Conservation (phyloP, 345 rosid genomes). For the Boechera stricta region DNA sequence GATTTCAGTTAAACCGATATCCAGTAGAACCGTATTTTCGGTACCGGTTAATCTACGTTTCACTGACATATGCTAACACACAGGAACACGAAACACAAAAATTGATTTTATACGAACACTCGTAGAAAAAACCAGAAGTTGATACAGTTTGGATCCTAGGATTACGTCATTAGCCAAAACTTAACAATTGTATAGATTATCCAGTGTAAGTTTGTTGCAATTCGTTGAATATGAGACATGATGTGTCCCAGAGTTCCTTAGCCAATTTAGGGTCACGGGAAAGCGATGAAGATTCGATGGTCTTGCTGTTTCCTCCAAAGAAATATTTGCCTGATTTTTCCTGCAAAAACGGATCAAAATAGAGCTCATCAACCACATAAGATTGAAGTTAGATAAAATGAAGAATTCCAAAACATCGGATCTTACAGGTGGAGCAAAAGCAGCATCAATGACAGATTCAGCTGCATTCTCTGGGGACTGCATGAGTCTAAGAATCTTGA, state of each 20-base stretch:
- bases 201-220: conserved; percentile 37
- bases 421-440: no score
- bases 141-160: background rate
- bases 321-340: conserved; percentile 72
- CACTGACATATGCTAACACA: background rate
- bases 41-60: conserved; percentile 1
- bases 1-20: no score
- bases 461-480: no score
- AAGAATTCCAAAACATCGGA: no score
- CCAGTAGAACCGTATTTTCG: no score
- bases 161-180: background rate
- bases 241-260: conserved; percentile 68
- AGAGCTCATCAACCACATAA: no score
- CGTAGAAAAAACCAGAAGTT: conserved; percentile 2
- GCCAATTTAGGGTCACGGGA: conserved; percentile 58
- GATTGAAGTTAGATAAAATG: no score
- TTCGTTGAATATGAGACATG: conserved; percentile 51
- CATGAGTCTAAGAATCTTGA: conserved; percentile 54
- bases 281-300: conserved; percentile 57
- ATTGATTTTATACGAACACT: background rate
- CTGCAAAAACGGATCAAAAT: conserved; percentile 43
- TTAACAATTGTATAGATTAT: background rate
- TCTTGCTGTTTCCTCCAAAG: conserved; percentile 82
- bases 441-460: no score
- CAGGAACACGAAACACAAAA: background rate